Evolutionary conservation across 2,329 filamentous ascomycete genomes (phyloP).

Genomic region (Ophiocordyceps polyrhachis-furcata): DNA sequence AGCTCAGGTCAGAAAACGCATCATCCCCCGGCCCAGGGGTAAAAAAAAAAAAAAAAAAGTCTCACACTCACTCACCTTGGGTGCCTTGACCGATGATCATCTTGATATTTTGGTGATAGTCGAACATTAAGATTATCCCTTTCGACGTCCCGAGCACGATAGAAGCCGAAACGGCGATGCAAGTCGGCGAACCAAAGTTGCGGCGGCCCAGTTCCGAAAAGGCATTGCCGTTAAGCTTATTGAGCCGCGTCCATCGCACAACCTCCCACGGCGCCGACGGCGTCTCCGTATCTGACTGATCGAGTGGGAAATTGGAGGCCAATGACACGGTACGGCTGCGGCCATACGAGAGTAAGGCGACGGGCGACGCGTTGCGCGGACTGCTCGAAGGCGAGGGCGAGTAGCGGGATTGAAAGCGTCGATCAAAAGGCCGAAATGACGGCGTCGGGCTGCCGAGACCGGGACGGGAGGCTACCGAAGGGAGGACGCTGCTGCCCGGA

Average conservation of each 20-base stretch:
- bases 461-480: slow-evolving; percentile 47
- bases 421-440: slow-evolving; percentile 82
- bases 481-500: slow-evolving; percentile 55
- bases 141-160: slow-evolving; percentile 89
- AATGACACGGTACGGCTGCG: slow-evolving; percentile 71
- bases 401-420: slow-evolving; percentile 72
- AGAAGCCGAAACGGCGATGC: slow-evolving; percentile 68
- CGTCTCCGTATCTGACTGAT: slow-evolving; percentile 47
- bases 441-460: slow-evolving; percentile 53
- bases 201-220: slow-evolving; percentile 87
- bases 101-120: slow-evolving; percentile 91
- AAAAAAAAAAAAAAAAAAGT: no score
- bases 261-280: slow-evolving; percentile 86
- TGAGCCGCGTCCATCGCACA: slow-evolving; percentile 84
- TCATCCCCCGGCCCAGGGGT: not conserved
- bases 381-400: slow-evolving; percentile 32
- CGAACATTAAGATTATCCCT: slow-evolving; percentile 86
- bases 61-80: slow-evolving; percentile 40
- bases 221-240: slow-evolving; percentile 71
- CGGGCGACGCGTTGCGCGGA: slow-evolving; percentile 54
- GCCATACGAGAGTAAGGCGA: slow-evolving; percentile 42
- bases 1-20: slow-evolving; percentile 7
- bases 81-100: slow-evolving; percentile 86
- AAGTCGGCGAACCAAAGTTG: slow-evolving; percentile 83
- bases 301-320: slow-evolving; percentile 47